Conservation (phyloP, 345 rosid genomes). For the Theobroma cacao region DNA sequence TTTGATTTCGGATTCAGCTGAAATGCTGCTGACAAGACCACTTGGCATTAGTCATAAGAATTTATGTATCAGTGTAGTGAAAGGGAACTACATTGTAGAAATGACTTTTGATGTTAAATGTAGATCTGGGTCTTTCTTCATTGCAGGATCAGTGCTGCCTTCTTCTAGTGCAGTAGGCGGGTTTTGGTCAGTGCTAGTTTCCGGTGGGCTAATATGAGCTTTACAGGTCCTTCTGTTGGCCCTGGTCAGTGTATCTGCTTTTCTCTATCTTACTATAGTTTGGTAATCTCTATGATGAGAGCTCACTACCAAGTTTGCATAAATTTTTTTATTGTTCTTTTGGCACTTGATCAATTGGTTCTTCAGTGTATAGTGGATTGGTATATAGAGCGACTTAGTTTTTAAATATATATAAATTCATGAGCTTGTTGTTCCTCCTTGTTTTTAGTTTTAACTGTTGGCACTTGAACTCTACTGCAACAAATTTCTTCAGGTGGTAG, state of each 20-base stretch:
- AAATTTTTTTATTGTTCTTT: neutral
- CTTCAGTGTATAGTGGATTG: neutral
- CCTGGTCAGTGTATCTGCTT: slow-evolving; percentile 50
- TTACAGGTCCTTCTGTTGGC: slow-evolving; percentile 63
- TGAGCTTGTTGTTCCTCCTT: neutral
- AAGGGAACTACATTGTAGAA: neutral
- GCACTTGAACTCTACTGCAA: neutral
- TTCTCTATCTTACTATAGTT: neutral
- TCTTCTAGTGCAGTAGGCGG: neutral
- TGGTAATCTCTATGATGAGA: neutral
- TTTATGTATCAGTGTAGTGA: neutral
- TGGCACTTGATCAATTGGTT: neutral
- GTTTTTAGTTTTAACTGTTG: neutral
- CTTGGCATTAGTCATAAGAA: neutral
- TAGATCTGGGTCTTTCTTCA: slow-evolving; percentile 12
- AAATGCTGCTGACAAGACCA: neutral
- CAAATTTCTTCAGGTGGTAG: slow-evolving; percentile 45
- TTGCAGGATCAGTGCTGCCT: slow-evolving; percentile 26
- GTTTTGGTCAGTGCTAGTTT: slow-evolving; percentile 16
- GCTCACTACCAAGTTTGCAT: neutral
- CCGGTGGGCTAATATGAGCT: slow-evolving; percentile 53
- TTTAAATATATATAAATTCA: neutral
- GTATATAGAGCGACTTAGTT: neutral
- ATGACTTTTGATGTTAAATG: neutral
- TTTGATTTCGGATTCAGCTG: neutral